These are phyloP conservation scores for Citropsis articulata DNA, from an alignment of 345 rosid species.

Conservation along the genomic window DNA sequence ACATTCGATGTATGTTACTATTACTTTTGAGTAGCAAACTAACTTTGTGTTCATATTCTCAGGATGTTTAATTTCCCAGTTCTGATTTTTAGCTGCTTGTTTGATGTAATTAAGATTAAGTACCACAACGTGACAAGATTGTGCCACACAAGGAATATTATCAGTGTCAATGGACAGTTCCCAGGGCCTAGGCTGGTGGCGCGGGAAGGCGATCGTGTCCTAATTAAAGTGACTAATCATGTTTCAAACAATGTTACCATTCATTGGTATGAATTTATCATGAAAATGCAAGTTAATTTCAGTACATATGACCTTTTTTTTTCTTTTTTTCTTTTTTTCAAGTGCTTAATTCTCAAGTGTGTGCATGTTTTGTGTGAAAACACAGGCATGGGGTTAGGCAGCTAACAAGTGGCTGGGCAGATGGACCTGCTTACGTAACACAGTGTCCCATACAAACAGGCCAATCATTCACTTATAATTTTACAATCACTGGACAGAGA, in stretches of 20 bases:
- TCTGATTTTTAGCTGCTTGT: not conserved
- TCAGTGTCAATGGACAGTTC: conserved; percentile 48
- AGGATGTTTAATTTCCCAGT: not conserved
- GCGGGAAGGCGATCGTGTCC: conserved; percentile 54
- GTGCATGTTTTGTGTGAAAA: not conserved
- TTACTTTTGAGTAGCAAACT: not conserved
- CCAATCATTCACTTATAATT: conserved; percentile 47
- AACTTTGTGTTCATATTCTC: not conserved
- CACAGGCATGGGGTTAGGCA: conserved; percentile 66
- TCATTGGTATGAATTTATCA: conserved; percentile 41
- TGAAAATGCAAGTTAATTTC: not conserved
- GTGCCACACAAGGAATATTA: conserved; percentile 47
- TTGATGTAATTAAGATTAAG: conserved; percentile 20
- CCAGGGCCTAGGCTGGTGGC: conserved; percentile 59
- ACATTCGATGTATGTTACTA: conserved; percentile 46
- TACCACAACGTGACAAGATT: conserved; percentile 45
- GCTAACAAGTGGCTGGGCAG: conserved; percentile 50
- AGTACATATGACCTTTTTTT: not conserved
- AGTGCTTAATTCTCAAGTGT: no score
- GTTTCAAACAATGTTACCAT: conserved; percentile 44
- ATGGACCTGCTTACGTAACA: conserved; percentile 56
- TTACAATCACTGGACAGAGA: conserved; percentile 60
- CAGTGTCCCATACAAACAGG: conserved; percentile 62
- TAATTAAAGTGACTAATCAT: conserved; percentile 49
- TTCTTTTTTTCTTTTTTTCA: no score